Conservation (phyloP, 352 stramenopile genomes). For the Phytophthora pinifolia region DNA sequence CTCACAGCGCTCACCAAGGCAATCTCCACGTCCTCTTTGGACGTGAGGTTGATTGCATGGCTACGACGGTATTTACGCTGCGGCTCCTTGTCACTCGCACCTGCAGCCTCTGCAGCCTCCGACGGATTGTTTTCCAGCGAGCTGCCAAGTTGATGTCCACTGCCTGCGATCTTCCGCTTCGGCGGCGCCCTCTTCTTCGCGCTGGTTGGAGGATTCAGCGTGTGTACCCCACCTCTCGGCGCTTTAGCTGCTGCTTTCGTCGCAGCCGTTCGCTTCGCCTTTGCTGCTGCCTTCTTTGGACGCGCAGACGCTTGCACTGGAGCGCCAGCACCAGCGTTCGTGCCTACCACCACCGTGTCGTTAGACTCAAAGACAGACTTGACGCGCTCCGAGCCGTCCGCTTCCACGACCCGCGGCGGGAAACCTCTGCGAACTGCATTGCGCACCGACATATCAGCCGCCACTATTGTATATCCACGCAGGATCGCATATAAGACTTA, state of each 20-base stretch:
- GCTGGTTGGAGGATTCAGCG: slow-evolving; percentile 32
- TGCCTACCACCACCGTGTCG: slow-evolving; percentile 66
- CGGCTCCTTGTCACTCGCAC: slow-evolving; percentile 15
- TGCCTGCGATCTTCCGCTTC: slow-evolving; percentile 49
- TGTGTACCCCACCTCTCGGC: slow-evolving; percentile 45
- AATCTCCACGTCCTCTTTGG: slow-evolving; percentile 77
- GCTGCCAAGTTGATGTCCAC: slow-evolving; percentile 54
- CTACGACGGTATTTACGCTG: slow-evolving; percentile 56
- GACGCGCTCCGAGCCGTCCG: slow-evolving; percentile 36
- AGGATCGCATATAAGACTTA: slow-evolving; percentile 22
- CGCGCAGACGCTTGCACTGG: slow-evolving; percentile 13
- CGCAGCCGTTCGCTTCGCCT: slow-evolving; percentile 16
- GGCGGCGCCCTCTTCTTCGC: slow-evolving; percentile 24
- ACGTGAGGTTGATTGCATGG: slow-evolving; percentile 59
- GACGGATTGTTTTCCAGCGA: slow-evolving; percentile 37
- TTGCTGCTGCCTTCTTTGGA: slow-evolving; percentile 3
- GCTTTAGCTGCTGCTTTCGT: slow-evolving; percentile 28
- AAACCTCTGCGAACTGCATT: slow-evolving; percentile 68
- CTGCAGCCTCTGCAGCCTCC: not conserved
- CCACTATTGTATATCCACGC: not conserved
- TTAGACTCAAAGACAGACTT: slow-evolving; percentile 62
- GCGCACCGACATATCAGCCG: not conserved
- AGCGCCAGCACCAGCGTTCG: slow-evolving; percentile 6
- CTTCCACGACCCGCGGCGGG: slow-evolving; percentile 48
- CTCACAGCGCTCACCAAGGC: slow-evolving; percentile 69